Evolutionary conservation across 2,329 filamentous ascomycete genomes (phyloP).

Genomic region (Cercospora canescens): DNA sequence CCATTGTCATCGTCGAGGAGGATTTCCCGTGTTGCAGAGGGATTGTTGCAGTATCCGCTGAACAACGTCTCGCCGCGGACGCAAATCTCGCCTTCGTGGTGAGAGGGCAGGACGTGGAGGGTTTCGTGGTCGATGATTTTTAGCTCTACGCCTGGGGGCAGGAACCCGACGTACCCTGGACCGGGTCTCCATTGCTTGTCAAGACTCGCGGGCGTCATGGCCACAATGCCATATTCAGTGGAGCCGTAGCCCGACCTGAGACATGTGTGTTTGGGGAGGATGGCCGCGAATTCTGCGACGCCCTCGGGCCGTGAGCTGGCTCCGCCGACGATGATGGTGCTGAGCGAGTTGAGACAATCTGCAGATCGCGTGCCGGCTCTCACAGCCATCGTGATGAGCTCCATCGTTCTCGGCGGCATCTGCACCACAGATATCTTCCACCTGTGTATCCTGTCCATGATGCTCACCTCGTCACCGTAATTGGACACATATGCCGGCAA

Average conservation of each 20-base stretch:
- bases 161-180: slow-evolving; percentile 20
- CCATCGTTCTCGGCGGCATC: too few species aligned
- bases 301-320: too few species aligned
- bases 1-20: background rate
- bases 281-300: too few species aligned
- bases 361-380: too few species aligned
- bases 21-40: background rate
- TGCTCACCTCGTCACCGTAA: too few species aligned
- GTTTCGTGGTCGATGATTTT: slow-evolving; percentile 9
- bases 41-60: background rate
- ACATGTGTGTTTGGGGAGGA: too few species aligned
- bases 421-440: too few species aligned
- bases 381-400: too few species aligned
- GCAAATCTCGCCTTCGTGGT: slow-evolving; percentile 5
- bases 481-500: too few species aligned
- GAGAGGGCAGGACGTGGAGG: background rate
- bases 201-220: background rate
- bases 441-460: too few species aligned
- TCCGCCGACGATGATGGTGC: too few species aligned
- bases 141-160: background rate
- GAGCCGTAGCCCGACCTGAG: background rate
- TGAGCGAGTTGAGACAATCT: too few species aligned
- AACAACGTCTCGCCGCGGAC: background rate
- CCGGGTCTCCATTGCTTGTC: background rate
- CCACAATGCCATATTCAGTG: background rate